Conservation (phyloP, 2,329 filamentous ascomycete genomes). For the Colletotrichum sidae region DNA sequence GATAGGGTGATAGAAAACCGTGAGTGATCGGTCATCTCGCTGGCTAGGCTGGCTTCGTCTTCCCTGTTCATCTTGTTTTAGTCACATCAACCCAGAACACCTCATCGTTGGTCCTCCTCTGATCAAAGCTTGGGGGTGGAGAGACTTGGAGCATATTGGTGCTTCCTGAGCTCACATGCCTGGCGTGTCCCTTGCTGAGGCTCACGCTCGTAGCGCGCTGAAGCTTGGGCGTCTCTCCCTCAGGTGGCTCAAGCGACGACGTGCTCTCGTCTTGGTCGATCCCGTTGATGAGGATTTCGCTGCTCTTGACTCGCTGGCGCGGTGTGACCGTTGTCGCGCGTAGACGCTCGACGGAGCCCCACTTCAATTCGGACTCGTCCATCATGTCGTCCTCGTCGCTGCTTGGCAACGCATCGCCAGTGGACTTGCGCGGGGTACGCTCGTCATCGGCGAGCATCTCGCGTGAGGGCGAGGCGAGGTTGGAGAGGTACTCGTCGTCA, state of each 20-base stretch:
- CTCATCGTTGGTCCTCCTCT: conserved; percentile 21
- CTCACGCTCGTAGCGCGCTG: conserved; percentile 79
- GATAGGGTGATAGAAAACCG: conserved; percentile 24
- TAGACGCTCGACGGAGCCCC: conserved; percentile 64
- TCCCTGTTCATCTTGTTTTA: conserved; percentile 15
- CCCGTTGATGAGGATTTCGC: conserved; percentile 62
- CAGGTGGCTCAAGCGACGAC: conserved; percentile 44
- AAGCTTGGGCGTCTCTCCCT: conserved; percentile 52
- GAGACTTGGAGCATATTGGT: conserved; percentile 79
- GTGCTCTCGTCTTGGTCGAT: conserved; percentile 48
- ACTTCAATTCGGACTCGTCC: conserved; percentile 59
- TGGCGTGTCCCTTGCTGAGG: conserved; percentile 72
- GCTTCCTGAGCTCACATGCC: conserved; percentile 82
- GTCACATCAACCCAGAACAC: conserved; percentile 16
- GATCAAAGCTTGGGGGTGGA: conserved; percentile 64
- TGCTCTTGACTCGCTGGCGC: conserved; percentile 60
- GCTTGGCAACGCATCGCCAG: conserved; percentile 64
- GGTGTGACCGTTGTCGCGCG: conserved; percentile 42
- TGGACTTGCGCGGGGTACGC: conserved; percentile 51
- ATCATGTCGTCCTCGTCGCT: conserved; percentile 68
- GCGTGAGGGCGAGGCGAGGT: conserved; percentile 35
- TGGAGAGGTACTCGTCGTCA: conserved; percentile 80
- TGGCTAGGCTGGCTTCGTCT: conserved; percentile 28
- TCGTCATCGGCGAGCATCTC: conserved; percentile 38
- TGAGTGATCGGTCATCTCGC: conserved; percentile 31